A percentile compares a stretch with the other conserved stretches of the same genome.
Conservation (phyloP, 116 monocot genomes). For the Trichopus zeylanicus region DNA sequence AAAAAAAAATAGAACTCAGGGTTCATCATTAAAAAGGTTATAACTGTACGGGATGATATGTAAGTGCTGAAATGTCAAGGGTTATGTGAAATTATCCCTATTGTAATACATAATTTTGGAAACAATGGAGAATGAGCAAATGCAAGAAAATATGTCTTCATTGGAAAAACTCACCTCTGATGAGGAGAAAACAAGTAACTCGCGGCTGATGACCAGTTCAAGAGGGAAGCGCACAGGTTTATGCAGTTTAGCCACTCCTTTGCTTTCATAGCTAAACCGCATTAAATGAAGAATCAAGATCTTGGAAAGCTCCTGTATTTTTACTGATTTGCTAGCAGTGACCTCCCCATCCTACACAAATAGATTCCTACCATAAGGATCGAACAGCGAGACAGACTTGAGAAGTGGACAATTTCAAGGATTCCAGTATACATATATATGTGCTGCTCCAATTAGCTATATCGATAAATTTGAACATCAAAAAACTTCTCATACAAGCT, state of each 20-base stretch:
- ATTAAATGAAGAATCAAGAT: slow-evolving; percentile 90
- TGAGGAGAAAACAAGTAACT: slow-evolving; percentile 61
- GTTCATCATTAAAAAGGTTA: no score
- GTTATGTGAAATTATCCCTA: no score
- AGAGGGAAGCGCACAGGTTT: slow-evolving; percentile 75
- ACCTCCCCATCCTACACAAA: slow-evolving; percentile 64
- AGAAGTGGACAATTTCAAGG: background rate
- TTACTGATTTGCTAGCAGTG: slow-evolving; percentile 75
- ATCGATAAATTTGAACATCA: background rate
- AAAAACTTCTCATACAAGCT: no score
- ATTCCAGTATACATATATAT: background rate
- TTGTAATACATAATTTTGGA: no score
- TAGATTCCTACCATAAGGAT: background rate
- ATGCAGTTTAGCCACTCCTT: slow-evolving; percentile 74
- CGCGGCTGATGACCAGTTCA: slow-evolving; percentile 67
- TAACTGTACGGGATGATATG: no score
- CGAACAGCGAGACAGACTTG: background rate
- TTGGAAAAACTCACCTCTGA: slow-evolving; percentile 57
- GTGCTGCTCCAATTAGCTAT: background rate
- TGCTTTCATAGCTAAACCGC: slow-evolving; percentile 89
- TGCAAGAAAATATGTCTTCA: no score
- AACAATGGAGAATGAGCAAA: background rate
- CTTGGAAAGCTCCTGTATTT: slow-evolving; percentile 75
- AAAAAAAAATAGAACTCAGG: no score
- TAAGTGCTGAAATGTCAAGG: no score